A percentile compares a stretch with the other conserved stretches of the same genome.
These are phyloP conservation scores for Anastatica hierochuntica DNA, from an alignment of 345 rosid species.

Conservation along the genomic window DNA sequence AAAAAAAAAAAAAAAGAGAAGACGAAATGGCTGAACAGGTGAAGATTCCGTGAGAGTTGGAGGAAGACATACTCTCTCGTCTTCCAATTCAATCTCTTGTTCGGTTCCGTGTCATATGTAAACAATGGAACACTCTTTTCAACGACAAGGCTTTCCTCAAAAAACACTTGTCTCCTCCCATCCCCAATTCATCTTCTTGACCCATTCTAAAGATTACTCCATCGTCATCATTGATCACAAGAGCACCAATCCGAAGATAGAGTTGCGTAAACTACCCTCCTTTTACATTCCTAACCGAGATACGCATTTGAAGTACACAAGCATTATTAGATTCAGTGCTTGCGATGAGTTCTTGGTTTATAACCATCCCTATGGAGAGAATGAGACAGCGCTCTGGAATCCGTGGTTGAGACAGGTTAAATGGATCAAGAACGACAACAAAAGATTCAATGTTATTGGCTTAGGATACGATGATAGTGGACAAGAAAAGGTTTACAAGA, in stretches of 20 bases:
- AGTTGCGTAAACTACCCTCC: background rate
- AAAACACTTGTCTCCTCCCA: background rate
- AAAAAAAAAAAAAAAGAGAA: no score
- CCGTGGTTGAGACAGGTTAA: background rate
- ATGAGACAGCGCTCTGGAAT: background rate
- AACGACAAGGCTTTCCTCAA: background rate
- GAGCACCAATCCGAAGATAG: background rate
- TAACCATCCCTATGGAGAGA: background rate
- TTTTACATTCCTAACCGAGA: background rate
- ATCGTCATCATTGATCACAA: background rate
- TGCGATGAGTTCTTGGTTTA: background rate
- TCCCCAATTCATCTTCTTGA: no score
- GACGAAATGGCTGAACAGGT: no score
- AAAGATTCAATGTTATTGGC: background rate
- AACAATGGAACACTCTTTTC: background rate
- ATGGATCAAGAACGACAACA: background rate
- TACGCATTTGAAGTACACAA: background rate
- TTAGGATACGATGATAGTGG: background rate
- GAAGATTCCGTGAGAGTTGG: background rate
- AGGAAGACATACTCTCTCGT: slow-evolving; percentile 3
- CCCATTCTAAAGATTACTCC: no score
- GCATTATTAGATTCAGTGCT: no score
- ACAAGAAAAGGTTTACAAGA: slow-evolving; percentile 4
- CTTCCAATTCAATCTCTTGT: background rate
- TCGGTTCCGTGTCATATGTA: background rate